Evolutionary conservation across 495 filamentous ascomycete genomes (phyloP).

Genomic region (Xylaria curta): DNA sequence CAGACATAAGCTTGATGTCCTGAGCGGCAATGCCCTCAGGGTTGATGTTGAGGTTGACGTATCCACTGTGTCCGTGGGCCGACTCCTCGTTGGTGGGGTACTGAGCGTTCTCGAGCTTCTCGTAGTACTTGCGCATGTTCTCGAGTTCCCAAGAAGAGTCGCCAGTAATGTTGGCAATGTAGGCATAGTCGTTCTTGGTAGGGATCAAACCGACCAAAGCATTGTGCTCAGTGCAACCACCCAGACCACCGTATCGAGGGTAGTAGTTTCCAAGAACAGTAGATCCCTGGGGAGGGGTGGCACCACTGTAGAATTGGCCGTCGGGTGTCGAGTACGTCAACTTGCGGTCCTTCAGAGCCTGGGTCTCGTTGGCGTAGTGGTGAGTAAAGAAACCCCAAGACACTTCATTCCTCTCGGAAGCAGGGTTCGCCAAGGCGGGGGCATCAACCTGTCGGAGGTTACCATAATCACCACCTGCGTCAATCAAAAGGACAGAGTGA

Average conservation of each 20-base stretch:
- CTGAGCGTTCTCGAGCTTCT: slow-evolving; percentile 58
- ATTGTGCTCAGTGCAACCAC: slow-evolving; percentile 60
- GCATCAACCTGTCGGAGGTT: slow-evolving; percentile 34
- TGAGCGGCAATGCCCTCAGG: slow-evolving; percentile 48
- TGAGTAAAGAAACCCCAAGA: slow-evolving; percentile 58
- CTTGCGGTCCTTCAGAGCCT: slow-evolving; percentile 53
- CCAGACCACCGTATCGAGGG: slow-evolving; percentile 54
- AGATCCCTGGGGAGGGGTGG: slow-evolving; percentile 48
- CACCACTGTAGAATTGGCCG: slow-evolving; percentile 47
- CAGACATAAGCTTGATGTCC: slow-evolving; percentile 59
- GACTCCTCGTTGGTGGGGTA: slow-evolving; percentile 42
- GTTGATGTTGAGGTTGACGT: slow-evolving; percentile 46
- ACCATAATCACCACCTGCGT: slow-evolving; percentile 32
- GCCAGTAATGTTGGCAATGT: slow-evolving; percentile 55
- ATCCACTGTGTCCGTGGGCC: slow-evolving; percentile 55
- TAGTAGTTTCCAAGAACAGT: slow-evolving; percentile 56
- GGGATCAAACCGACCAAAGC: slow-evolving; percentile 53
- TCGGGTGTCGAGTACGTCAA: slow-evolving; percentile 52
- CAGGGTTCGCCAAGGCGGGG: slow-evolving; percentile 45
- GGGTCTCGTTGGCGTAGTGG: slow-evolving; percentile 50
- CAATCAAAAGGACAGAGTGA: slow-evolving; percentile 45
- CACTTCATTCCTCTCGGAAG: slow-evolving; percentile 50
- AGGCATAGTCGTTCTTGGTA: slow-evolving; percentile 51
- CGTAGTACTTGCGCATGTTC: slow-evolving; percentile 59
- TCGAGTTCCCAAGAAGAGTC: slow-evolving; percentile 53